Base-by-base conservation (phyloP, 164 flowering plant species). In the Sedum album region DNA sequence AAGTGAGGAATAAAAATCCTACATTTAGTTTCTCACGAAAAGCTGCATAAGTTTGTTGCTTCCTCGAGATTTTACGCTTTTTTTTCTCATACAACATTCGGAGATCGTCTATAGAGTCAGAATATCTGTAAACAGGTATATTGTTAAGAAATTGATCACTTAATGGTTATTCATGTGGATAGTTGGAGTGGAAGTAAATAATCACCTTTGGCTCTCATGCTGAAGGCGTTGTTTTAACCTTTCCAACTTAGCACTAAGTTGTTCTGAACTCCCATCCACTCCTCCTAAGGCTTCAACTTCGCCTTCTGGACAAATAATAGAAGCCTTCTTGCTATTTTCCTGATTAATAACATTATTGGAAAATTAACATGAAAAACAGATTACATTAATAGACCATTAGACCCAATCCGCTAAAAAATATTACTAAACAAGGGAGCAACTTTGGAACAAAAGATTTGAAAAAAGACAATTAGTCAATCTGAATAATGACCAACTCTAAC, bases 101-200 rank as follows among this genome's bases (percentile, higher is more conserved):
- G 31, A 94, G 88, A 69, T 94, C 99, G 61, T 91, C 97, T 73
- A 94, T 87, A 42, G 99, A 83, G 60, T 91, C 99, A 30, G 84
- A 63, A 80, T 67, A 81, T 70, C 99, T 91, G 88, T 80, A 77
- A 57, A 49, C 57, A 36, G 21, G 28, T 25, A 1, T 39, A 63
- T 41, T 18, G 53, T 26, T 67, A 66, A 23, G 57, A 46, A 33
- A 38, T 42, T 39, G 66, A 39, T 31, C 11, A 36, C 38, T 21
- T 51, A n/a, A n/a, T n/a, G n/a, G n/a, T n/a, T n/a, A 21, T 46
- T 55, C 33, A 51, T 67, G 11, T 14, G 41, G 31, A 26, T 30
- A 1, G 68, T 26, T 53, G 30, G 55, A 46, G 67, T 72, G 31
- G 28, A 68, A 39, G 51, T 31, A 42, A 10, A 68, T 57, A 46